Evolutionary conservation across 1,284 basidiomycete genomes (phyloP), one percentile per base, ranked within the genome.

Genomic region (Leucocoprinus gongylophorus): DNA sequence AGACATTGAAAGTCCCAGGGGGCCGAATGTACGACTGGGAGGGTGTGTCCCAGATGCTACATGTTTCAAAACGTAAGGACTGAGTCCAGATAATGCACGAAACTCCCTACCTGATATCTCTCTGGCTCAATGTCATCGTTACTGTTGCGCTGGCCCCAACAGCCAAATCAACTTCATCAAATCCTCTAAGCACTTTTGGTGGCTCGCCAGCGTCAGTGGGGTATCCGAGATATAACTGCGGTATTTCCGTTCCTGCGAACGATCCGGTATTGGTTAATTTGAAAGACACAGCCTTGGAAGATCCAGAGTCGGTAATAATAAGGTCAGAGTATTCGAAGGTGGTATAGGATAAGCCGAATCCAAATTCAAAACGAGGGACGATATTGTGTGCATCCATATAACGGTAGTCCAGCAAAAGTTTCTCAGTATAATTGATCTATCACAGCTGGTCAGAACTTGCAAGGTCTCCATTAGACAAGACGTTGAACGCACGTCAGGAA

Each of bases 341-440:
- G 32, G 89, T 88, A 71, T 92, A 93, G 30, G 81, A 85, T 18
- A 91, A 67, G 0, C 91, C 91, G 64, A 80, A 90, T 2, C 90
- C 90, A 62, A 91, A 93, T 62, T 82, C 80, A 65, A 74, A 83
- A 47, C 78, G 75, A 2, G 80, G 80, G 20, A 63, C 64, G 54
- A 83, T 77, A 57, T 70, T 69, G 48, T 70, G 60, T 13, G 71
- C 66, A 55, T 87, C 82, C 71, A 91, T 88, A 64, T 81, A 80
- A 32, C 84, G 71, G 66, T 89, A 89, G 67, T 91, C 88, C 58
- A 91, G 75, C 29, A 72, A 59, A 21, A 76, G 65, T 38, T 66
- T 65, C 56, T 74, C 74, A 1, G 62, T 66, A 50, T 74, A 76
- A 37, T 68, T 56, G 53, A 76, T 68, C 72, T 75, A 29, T 39